A percentile compares a stretch with the other conserved stretches of the same genome.
phyloP scores from a whole-genome alignment of 495 filamentous ascomycete genomes.

The Pyronema domesticum region DNA sequence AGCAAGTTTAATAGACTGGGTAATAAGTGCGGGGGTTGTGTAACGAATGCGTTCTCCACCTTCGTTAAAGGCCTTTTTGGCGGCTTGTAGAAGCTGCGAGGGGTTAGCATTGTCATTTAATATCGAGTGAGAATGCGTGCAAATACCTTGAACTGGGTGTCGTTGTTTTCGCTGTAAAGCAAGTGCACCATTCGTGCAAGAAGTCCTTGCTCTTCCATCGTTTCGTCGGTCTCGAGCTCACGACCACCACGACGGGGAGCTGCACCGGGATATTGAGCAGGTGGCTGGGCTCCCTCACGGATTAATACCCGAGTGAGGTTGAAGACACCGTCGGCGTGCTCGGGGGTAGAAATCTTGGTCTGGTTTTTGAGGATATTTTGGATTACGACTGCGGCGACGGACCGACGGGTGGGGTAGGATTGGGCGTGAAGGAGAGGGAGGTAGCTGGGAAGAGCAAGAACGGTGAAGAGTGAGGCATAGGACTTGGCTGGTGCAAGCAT shows the following conservation, averaged over 20 bases:
- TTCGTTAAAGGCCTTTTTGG: conserved; percentile 71
- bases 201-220: conserved; percentile 93
- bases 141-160: conserved; percentile 68
- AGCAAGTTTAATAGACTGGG: conserved; percentile 74
- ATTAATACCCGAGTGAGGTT: conserved; percentile 78
- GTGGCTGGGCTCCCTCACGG: conserved; percentile 75
- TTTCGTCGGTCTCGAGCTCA: conserved; percentile 68
- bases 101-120: conserved; percentile 18
- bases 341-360: conserved; percentile 52
- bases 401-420: conserved; percentile 78
- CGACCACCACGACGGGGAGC: conserved; percentile 47
- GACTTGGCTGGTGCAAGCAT: conserved; percentile 74
- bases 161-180: conserved; percentile 65
- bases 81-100: conserved; percentile 62
- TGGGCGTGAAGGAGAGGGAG: conserved; percentile 77
- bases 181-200: conserved; percentile 81
- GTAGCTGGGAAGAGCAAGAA: conserved; percentile 75
- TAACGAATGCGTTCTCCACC: conserved; percentile 91
- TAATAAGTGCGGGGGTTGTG: conserved; percentile 82
- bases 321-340: conserved; percentile 75
- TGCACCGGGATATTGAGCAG: conserved; percentile 63
- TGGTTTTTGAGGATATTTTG: conserved; percentile 61
- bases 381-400: conserved; percentile 75
- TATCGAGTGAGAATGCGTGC: conserved; percentile 1
- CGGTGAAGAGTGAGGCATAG: conserved; percentile 86